A percentile compares a stretch with the other conserved stretches of the same genome.
Evolutionary conservation across 495 filamentous ascomycete species (phyloP).

Genomic region (Lentithecium fluviatile): DNA sequence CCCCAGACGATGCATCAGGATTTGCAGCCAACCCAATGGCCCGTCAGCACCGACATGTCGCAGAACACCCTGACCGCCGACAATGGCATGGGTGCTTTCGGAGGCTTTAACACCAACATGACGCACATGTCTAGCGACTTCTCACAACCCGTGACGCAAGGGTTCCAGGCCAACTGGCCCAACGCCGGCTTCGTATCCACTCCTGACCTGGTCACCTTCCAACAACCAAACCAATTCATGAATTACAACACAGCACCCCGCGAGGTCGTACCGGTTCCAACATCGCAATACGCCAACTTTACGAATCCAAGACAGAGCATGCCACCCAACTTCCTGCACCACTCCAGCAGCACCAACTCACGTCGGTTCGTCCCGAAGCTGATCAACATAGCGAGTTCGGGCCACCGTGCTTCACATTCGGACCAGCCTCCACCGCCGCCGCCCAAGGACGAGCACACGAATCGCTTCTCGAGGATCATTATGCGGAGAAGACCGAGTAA

Average conservation of each 20-base stretch:
- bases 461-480: slow-evolving; percentile 18
- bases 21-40: slow-evolving; percentile 24
- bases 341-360: slow-evolving; percentile 12
- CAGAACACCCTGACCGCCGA: slow-evolving; percentile 18
- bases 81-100: slow-evolving; percentile 19
- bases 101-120: slow-evolving; percentile 18
- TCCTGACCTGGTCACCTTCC: slow-evolving; percentile 25
- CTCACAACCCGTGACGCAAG: slow-evolving; percentile 19
- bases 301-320: slow-evolving; percentile 22
- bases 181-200: slow-evolving; percentile 25
- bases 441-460: slow-evolving; percentile 26
- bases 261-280: slow-evolving; percentile 21
- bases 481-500: slow-evolving; percentile 31
- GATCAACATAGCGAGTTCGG: slow-evolving; percentile 22
- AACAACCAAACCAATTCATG: slow-evolving; percentile 21
- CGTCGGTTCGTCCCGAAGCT: slow-evolving; percentile 25
- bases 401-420: slow-evolving; percentile 5
- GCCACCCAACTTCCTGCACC: slow-evolving; percentile 28
- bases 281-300: slow-evolving; percentile 25
- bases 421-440: slow-evolving; percentile 30
- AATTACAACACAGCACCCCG: slow-evolving; percentile 18
- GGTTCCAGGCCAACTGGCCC: slow-evolving; percentile 28
- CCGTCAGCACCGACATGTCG: slow-evolving; percentile 27
- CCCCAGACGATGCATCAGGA: slow-evolving; percentile 10
- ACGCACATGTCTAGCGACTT: slow-evolving; percentile 13